Evolutionary conservation across 305 asterid genomes (phyloP).

Genomic region (Nicotiana rustica): DNA sequence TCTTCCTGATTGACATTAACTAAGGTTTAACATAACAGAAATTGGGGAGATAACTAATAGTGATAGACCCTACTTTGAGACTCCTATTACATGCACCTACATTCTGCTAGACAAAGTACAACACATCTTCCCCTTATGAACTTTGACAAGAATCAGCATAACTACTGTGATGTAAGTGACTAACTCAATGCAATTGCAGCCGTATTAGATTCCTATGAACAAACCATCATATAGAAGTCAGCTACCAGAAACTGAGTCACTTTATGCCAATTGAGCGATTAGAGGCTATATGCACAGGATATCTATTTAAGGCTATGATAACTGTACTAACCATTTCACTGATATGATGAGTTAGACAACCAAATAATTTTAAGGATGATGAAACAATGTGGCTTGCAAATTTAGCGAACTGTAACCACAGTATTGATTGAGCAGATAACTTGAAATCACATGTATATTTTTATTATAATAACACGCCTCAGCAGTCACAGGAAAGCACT

Average conservation of each 20-base stretch:
- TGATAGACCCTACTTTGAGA: conserved; percentile 25
- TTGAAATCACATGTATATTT: background rate
- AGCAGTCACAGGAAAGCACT: background rate
- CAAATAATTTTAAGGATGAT: conserved; percentile 4
- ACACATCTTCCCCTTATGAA: conserved; percentile 11
- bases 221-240: background rate
- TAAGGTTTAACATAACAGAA: background rate
- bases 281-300: background rate
- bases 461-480: background rate
- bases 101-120: background rate
- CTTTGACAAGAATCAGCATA: background rate
- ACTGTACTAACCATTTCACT: background rate
- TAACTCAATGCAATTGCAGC: background rate
- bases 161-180: background rate
- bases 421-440: background rate
- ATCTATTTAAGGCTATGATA: background rate
- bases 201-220: background rate
- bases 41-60: background rate
- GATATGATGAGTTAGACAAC: background rate
- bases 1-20: conserved; percentile 19
- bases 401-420: background rate
- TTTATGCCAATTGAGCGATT: background rate
- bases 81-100: conserved; percentile 26
- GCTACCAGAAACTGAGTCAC: conserved; percentile 1
- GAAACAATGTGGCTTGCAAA: background rate